phyloP scores from a whole-genome alignment of 1,284 basidiomycete species.

The Cutaneotrichosporon arboriforme region DNA sequence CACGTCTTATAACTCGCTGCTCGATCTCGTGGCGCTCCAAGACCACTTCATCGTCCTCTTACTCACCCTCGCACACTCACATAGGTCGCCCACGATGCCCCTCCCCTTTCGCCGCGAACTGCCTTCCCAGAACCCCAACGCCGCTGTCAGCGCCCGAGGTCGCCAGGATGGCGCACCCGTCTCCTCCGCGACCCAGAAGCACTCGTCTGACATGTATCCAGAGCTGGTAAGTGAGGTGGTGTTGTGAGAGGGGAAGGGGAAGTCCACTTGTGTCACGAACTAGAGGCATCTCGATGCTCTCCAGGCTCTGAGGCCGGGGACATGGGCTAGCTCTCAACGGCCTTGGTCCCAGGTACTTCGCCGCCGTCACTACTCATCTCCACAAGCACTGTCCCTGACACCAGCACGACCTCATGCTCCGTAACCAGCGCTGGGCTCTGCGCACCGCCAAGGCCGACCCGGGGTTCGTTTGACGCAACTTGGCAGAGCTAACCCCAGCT shows the following conservation, averaged over 20 bases:
- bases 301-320: no score
- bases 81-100: not conserved
- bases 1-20: not conserved
- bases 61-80: not conserved
- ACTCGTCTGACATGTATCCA: not conserved
- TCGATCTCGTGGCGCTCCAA: not conserved
- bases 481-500: constrained; percentile 19
- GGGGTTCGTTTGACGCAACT: constrained; percentile 2
- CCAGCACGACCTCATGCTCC: constrained; percentile 20
- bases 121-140: not conserved
- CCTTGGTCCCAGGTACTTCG: not conserved
- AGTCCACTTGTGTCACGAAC: no score
- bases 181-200: not conserved
- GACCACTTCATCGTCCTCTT: not conserved
- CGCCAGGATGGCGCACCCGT: not conserved
- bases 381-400: no score
- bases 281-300: no score
- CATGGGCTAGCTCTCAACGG: no score
- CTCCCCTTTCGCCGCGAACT: constrained; percentile 1
- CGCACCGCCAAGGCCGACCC: constrained; percentile 11
- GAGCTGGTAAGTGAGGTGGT: not conserved
- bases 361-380: not conserved
- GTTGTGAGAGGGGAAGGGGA: no score
- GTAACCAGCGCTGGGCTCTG: constrained; percentile 19
- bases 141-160: not conserved